phyloP scores from a whole-genome alignment of 331 rosid species.

The Phaseolus coccineus region DNA sequence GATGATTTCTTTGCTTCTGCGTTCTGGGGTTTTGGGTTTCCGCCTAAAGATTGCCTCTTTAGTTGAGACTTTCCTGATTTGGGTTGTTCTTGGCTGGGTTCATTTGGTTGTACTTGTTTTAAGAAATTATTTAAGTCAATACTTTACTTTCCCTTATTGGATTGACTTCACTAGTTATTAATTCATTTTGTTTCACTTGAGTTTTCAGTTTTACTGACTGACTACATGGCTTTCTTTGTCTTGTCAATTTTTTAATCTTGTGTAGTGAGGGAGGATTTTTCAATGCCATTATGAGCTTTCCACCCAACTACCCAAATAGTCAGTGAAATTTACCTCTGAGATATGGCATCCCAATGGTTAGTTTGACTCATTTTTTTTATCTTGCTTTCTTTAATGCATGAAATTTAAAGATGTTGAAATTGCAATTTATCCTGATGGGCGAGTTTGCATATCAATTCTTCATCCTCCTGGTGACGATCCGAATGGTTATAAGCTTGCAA shows the following conservation, averaged over 20 bases:
- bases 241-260: slow-evolving; percentile 39
- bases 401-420: slow-evolving; percentile 27
- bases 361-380: slow-evolving; percentile 35
- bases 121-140: neutral
- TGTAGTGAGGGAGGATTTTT: slow-evolving; percentile 96
- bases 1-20: neutral
- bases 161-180: slow-evolving; percentile 3
- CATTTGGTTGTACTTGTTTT: too few species aligned
- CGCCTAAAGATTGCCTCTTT: neutral
- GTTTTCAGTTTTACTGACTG: slow-evolving; percentile 29
- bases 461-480: slow-evolving; percentile 99
- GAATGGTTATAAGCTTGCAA: slow-evolving; percentile 98
- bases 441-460: slow-evolving; percentile 98
- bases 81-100: too few species aligned
- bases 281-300: slow-evolving; percentile 97
- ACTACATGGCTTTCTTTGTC: slow-evolving; percentile 10
- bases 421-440: slow-evolving; percentile 96
- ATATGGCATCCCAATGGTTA: slow-evolving; percentile 11
- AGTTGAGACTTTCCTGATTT: neutral
- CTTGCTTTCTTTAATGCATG: slow-evolving; percentile 32
- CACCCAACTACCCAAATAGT: slow-evolving; percentile 93
- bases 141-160: neutral
- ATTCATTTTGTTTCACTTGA: slow-evolving; percentile 18
- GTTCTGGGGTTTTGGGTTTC: slow-evolving; percentile 25
- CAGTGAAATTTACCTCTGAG: slow-evolving; percentile 89